Base-by-base conservation (phyloP, 345 rosid genomes). In the Pseudoturritis turrita region DNA sequence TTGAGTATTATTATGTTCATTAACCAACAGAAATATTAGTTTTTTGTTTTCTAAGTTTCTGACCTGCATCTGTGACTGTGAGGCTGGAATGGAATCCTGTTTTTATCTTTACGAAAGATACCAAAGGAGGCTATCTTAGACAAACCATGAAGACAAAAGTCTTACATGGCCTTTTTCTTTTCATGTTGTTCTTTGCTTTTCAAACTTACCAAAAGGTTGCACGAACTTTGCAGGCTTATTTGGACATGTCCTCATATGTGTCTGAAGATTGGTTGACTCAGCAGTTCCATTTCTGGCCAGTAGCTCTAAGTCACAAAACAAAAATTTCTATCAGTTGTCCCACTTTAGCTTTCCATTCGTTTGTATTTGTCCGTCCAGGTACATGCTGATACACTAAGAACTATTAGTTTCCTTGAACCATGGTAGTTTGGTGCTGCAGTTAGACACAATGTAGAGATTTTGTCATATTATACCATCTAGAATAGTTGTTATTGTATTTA, bases 181-280 rank as follows among this genome's bases (percentile, higher is more conserved):
- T 54, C 18, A 0, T 52, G n/a, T 47, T 67, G 0, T 51, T 64
- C 19, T 70, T 45, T 28, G 36, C 21, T 62, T 76, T 63, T 57
- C 26, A 7, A 62, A 68, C 78, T 71, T 74, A 73, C 67, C 56
- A 62, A 68, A 61, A 52, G 65, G 51, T 49, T 61, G 51, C 43
- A 78, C 64, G 10, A 81, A 74, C 75, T 71, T 73, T 81, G 81
- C 82, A 75, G 81, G 84, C 62, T 53, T 26, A 10, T 68, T 73
- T 73, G 78, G 76, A 53, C 55, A 67, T 67, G 51, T 67, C 45
- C 65, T 74, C 78, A 75, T 62, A 58, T 51, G 71, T 57, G 77
- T 77, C 60, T 68, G 55, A 60, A 71, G 77, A 60, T 65, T 77
- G 77, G 74, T 64, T 66, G 46, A 63, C 43, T 65, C 71, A 33